Evolutionary conservation across 73 alveolate genomes (phyloP).

Genomic region (Blepharisma japonicum): DNA sequence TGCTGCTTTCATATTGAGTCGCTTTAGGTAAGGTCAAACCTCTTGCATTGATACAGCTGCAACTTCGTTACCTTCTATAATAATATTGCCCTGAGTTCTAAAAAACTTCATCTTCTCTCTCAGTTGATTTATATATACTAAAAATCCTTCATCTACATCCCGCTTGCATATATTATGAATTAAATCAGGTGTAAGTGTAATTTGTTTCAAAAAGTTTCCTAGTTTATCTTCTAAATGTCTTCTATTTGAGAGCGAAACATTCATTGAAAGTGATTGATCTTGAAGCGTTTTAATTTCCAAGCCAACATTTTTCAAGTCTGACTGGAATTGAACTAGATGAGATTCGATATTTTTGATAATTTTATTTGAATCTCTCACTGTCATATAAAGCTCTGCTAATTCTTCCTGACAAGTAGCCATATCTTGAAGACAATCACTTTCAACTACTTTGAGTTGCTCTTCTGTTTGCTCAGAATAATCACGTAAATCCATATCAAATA

Average conservation of each 20-base stretch:
- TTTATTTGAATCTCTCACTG: constrained; percentile 46
- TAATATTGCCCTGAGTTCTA: neutral
- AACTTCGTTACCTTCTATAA: constrained; percentile 10
- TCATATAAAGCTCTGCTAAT: constrained; percentile 55
- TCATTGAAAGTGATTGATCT: constrained; percentile 46
- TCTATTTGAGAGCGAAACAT: constrained; percentile 47
- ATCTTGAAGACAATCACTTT: constrained; percentile 52
- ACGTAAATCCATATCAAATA: constrained; percentile 39
- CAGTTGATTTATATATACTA: constrained; percentile 52
- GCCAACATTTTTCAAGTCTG: constrained; percentile 48
- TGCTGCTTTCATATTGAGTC: constrained; percentile 55
- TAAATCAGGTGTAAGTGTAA: constrained; percentile 47
- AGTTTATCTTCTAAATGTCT: constrained; percentile 53
- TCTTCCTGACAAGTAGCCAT: constrained; percentile 49
- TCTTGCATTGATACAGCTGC: constrained; percentile 38
- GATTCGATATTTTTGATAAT: constrained; percentile 53
- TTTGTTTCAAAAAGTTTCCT: constrained; percentile 38
- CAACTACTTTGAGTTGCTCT: constrained; percentile 45
- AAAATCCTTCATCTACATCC: constrained; percentile 61
- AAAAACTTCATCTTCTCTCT: constrained; percentile 30
- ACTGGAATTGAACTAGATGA: constrained; percentile 49
- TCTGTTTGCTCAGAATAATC: constrained; percentile 53
- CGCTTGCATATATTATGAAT: constrained; percentile 48
- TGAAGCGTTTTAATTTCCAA: constrained; percentile 49
- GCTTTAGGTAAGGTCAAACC: constrained; percentile 58